Evolutionary conservation across 192 early-diverging fungal species (phyloP).

Genomic region (Coemansia erecta): DNA sequence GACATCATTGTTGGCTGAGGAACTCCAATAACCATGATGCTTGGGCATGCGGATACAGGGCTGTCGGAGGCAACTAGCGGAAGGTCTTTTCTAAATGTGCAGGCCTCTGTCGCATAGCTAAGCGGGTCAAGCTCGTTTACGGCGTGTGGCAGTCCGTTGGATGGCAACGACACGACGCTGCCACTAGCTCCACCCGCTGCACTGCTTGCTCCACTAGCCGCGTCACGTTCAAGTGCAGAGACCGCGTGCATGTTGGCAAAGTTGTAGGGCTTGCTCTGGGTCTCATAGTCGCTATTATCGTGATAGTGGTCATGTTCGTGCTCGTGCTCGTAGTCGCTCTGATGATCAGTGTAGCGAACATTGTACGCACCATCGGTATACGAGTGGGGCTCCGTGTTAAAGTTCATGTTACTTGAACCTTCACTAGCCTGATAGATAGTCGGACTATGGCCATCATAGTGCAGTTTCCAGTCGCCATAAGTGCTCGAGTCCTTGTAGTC

Average conservation of each 20-base stretch:
- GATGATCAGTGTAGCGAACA: constrained; percentile 5
- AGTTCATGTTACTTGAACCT: constrained; percentile 8
- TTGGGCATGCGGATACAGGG: constrained; percentile 20
- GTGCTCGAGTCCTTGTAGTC: constrained; percentile 1
- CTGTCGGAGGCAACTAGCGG: constrained; percentile 14
- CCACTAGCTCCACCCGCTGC: not conserved
- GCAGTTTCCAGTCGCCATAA: constrained; percentile 24
- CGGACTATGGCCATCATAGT: constrained; percentile 24
- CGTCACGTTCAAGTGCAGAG: constrained; percentile 36
- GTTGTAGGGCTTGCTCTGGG: constrained; percentile 31
- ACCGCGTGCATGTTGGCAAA: constrained; percentile 42
- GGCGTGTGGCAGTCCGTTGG: constrained; percentile 12
- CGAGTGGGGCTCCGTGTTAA: constrained; percentile 15
- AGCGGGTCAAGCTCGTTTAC: constrained; percentile 52
- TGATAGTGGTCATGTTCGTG: not conserved
- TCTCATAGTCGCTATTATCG: constrained; percentile 4
- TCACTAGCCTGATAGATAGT: constrained; percentile 27
- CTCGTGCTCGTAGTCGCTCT: constrained; percentile 6
- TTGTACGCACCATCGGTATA: constrained; percentile 14
- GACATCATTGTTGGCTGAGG: constrained; percentile 20
- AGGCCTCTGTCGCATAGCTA: constrained; percentile 43
- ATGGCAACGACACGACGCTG: no score
- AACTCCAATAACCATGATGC: constrained; percentile 37
- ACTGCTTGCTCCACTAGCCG: constrained; percentile 9
- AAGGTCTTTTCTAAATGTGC: constrained; percentile 24